Conservation (phyloP, 1,284 basidiomycete species). For the Ganoderma multipileum region DNA sequence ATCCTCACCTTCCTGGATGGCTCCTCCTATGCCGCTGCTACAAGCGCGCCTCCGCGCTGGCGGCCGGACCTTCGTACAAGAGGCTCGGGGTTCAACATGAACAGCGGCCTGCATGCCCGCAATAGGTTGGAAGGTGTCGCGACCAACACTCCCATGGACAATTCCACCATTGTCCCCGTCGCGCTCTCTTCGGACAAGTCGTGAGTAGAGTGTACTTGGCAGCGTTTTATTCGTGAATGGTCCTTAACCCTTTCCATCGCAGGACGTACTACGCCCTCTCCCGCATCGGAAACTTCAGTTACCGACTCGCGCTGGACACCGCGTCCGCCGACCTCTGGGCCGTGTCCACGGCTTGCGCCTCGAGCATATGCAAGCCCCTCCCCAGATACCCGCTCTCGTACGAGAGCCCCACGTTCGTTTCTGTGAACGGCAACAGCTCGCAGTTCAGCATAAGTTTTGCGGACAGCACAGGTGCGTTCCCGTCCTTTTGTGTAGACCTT, state of each 20-base stretch:
- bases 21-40: conserved; percentile 13
- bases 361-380: conserved; percentile 54
- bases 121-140: conserved; percentile 35
- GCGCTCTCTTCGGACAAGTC: conserved; percentile 39
- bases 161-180: conserved; percentile 39
- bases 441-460: conserved; percentile 65
- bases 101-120: conserved; percentile 23
- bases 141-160: conserved; percentile 29
- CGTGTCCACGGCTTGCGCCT: conserved; percentile 66
- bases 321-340: conserved; percentile 81
- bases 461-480: conserved; percentile 64
- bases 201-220: conserved; percentile 32
- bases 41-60: conserved; percentile 23
- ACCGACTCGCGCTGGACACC: conserved; percentile 77
- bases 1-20: conserved; percentile 33
- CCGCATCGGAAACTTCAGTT: conserved; percentile 63
- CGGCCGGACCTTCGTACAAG: conserved; percentile 27
- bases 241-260: conserved; percentile 15
- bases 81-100: neutral
- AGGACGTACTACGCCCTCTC: conserved; percentile 75
- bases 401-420: conserved; percentile 65
- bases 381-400: conserved; percentile 75
- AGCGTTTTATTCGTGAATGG: neutral
- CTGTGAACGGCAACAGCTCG: conserved; percentile 67
- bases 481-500: neutral